Base-by-base conservation (phyloP, 192 early-diverging fungal species). In the Backusella macrospora region DNA sequence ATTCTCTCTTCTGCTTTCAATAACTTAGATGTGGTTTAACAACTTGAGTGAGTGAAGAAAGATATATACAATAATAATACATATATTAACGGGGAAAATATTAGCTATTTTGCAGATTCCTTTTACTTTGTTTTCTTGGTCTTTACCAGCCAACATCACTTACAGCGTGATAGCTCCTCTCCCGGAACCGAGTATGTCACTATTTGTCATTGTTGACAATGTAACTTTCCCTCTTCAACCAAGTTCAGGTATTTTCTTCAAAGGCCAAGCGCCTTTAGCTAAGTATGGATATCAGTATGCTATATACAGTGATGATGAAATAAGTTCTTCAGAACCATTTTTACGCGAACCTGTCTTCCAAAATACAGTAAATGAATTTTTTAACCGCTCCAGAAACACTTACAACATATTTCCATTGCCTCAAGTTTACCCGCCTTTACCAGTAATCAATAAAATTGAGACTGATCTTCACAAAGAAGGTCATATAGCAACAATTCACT, bases 151-250 rank as follows among this genome's bases (percentile, higher is more conserved):
- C 23, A 59, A 59, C 23, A 66, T 66, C 6, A 66, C 65, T 21
- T 66, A 66, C 16, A 66, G 18, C 21, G 65, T 66, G 16, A 38
- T 66, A 12, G 21, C 52, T 23, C 43, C 65, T 16, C 65, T 66
- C 18, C n/a, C 38, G 65, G 65, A 43, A 1, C 4, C 38, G 6
- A 39, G 9, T 13, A 39, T 42, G 42, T 39, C 38, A 42, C 26
- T 74, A 9, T 46, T 7, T 43, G 65, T 66, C 10, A 43, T 66
- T 66, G 65, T 66, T 10, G 65, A 66, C n/a, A 66, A 66, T 40
- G n/a, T 66, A 21, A 21, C 37, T 13, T 66, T 42, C 21, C 65
- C 65, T 16, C 65, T 66, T 43, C 14, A 18, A 14, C 39, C 39
- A 6, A 37, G 37, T 2, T 44, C 65, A 42, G n/a, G 18, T 40